These are phyloP conservation scores for Hypoxylon sp. DNA, from an alignment of 2,329 filamentous ascomycete species.

Conservation along the genomic window DNA sequence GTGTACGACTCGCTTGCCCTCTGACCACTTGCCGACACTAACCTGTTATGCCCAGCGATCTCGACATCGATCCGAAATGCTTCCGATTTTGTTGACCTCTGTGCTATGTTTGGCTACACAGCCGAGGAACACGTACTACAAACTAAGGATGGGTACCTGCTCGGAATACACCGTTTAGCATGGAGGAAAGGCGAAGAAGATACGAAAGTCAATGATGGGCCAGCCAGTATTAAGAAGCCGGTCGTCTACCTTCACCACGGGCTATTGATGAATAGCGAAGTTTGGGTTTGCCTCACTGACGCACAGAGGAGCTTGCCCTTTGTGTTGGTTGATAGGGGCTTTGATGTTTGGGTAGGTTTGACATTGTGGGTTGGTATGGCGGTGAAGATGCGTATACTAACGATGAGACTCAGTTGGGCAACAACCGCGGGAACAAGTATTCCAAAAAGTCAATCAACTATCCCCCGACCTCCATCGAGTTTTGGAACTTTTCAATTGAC, in stretches of 20 bases:
- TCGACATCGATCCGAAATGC: conserved; percentile 86
- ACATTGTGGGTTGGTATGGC: conserved; percentile 40
- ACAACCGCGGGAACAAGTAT: conserved; percentile 99
- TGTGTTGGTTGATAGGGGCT: conserved; percentile 88
- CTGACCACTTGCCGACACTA: conserved; percentile 69
- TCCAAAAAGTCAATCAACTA: conserved; percentile 90
- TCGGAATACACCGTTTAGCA: conserved; percentile 89
- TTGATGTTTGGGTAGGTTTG: conserved; percentile 88
- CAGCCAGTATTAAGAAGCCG: conserved; percentile 79
- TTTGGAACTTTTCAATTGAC: conserved; percentile 99
- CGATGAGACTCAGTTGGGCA: conserved; percentile 76
- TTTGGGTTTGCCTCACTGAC: conserved; percentile 95
- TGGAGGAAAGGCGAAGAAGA: conserved; percentile 87
- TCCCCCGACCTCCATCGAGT: conserved; percentile 80
- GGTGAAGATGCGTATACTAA: conserved; percentile 47
- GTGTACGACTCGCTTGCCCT: conserved; percentile 58
- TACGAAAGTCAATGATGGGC: conserved; percentile 80
- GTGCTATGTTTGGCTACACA: conserved; percentile 89
- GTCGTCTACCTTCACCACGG: conserved; percentile 97
- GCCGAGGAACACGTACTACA: conserved; percentile 97
- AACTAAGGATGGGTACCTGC: conserved; percentile 92
- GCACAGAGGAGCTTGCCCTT: conserved; percentile 90
- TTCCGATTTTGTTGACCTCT: conserved; percentile 94
- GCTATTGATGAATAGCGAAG: conserved; percentile 98
- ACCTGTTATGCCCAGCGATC: conserved; percentile 71